Conservation (phyloP, 2,329 filamentous ascomycete genomes). For the Verticillium dahliae region DNA sequence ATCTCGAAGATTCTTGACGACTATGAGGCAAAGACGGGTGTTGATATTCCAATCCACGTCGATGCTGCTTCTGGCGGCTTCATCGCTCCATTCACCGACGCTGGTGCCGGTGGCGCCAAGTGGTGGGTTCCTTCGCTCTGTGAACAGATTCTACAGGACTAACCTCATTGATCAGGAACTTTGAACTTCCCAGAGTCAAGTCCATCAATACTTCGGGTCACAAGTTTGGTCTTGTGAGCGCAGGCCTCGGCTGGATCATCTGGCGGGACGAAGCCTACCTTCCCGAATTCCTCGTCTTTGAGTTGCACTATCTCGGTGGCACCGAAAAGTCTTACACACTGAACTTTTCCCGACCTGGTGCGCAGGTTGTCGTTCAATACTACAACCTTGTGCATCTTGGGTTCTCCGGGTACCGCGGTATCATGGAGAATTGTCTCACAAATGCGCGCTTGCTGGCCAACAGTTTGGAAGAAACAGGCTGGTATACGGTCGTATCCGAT, state of each 20-base stretch:
- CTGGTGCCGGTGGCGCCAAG: conserved; percentile 46
- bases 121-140: conserved; percentile 33
- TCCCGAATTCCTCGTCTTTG: conserved; percentile 63
- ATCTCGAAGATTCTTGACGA: conserved; percentile 59
- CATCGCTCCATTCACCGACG: conserved; percentile 54
- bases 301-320: conserved; percentile 65
- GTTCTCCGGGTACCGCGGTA: conserved; percentile 54
- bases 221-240: conserved; percentile 58
- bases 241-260: conserved; percentile 65
- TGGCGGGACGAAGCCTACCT: conserved; percentile 61
- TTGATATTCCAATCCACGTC: conserved; percentile 63
- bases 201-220: conserved; percentile 60
- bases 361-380: conserved; percentile 65
- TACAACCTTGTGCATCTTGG: conserved; percentile 68
- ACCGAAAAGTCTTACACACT: conserved; percentile 63
- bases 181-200: conserved; percentile 54
- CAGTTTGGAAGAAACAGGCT: conserved; percentile 57
- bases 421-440: conserved; percentile 60
- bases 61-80: conserved; percentile 57
- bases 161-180: conserved; percentile 35
- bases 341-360: conserved; percentile 66
- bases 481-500: conserved; percentile 59
- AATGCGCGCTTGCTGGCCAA: conserved; percentile 60
- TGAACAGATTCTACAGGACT: not conserved
- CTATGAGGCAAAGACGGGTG: conserved; percentile 53